These are phyloP conservation scores for Populus deltoides DNA, from an alignment of 345 rosid species.

Conservation along the genomic window DNA sequence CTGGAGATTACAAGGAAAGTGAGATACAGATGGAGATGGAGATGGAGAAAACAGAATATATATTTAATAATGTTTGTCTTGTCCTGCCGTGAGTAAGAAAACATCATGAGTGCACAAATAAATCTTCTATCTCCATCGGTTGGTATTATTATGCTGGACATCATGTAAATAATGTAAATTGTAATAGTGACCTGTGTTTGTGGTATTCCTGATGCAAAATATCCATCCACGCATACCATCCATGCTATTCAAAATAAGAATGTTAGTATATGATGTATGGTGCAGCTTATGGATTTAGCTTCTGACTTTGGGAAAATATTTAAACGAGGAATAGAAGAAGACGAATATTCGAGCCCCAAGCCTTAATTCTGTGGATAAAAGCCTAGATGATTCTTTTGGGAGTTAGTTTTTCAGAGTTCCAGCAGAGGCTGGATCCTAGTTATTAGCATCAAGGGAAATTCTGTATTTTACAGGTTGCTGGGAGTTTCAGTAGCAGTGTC, in stretches of 20 bases:
- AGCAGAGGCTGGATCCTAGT: neutral
- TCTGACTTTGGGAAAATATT: neutral
- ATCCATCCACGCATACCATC: neutral
- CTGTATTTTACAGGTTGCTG: neutral
- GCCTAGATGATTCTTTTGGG: neutral
- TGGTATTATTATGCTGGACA: neutral
- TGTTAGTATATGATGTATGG: neutral
- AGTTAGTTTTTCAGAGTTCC: neutral
- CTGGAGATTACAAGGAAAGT: neutral
- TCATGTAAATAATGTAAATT: neutral
- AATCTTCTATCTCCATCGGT: neutral
- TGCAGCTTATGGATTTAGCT: neutral
- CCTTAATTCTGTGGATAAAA: neutral
- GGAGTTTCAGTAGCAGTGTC: neutral
- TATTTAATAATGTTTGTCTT: neutral
- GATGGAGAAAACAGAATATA: neutral
- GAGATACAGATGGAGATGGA: neutral
- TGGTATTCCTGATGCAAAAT: neutral
- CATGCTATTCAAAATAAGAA: neutral
- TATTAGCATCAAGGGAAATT: neutral
- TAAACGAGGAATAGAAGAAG: neutral
- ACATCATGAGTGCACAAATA: neutral
- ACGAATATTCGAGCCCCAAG: neutral
- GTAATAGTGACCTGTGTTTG: neutral
- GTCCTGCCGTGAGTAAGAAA: neutral